Percentiles rank a stretch among this genome's conserved stretches.
These are phyloP conservation scores for Helenozyma rhizophorensis DNA, from an alignment of 805 yeast species.

Conservation along the genomic window DNA sequence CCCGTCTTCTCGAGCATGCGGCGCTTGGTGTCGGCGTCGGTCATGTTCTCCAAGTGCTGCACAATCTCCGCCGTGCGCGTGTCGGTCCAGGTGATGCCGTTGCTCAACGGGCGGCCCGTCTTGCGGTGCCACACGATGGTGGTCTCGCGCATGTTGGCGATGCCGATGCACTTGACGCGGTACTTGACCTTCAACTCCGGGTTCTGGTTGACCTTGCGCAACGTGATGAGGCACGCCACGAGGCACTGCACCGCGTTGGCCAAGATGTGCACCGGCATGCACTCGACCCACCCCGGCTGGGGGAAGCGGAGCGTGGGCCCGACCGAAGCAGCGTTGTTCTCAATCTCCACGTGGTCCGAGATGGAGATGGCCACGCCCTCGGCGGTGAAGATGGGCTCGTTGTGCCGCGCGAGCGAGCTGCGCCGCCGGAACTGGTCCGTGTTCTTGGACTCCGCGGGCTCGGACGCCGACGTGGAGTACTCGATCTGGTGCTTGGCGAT, in stretches of 20 bases:
- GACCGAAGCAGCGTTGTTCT: conserved; percentile 46
- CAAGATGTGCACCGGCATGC: conserved; percentile 79
- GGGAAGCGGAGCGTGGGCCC: conserved; percentile 77
- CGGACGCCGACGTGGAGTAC: conserved; percentile 70
- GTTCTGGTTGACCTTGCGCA: conserved; percentile 52
- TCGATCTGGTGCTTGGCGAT: conserved; percentile 88
- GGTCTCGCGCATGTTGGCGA: conserved; percentile 96
- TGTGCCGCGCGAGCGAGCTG: conserved; percentile 40
- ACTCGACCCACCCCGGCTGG: conserved; percentile 90
- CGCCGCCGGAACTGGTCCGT: conserved; percentile 45
- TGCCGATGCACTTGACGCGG: conserved; percentile 70
- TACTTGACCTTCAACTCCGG: conserved; percentile 51
- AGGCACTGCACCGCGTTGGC: conserved; percentile 80
- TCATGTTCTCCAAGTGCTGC: conserved; percentile 51
- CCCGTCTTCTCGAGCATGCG: conserved; percentile 68
- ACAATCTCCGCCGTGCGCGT: conserved; percentile 78
- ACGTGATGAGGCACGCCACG: conserved; percentile 54
- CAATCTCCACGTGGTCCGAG: conserved; percentile 56
- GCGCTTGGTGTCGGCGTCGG: conserved; percentile 52
- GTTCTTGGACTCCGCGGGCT: conserved; percentile 38
- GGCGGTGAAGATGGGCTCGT: conserved; percentile 61
- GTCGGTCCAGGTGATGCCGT: conserved; percentile 96
- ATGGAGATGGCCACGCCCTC: conserved; percentile 71
- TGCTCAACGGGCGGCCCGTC: conserved; percentile 78
- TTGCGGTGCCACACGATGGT: conserved; percentile 80